A percentile compares a stretch with the other conserved stretches of the same genome.
These are phyloP conservation scores for Arthroderma sp. DNA, from an alignment of 2,329 filamentous ascomycete species.

Conservation along the genomic window DNA sequence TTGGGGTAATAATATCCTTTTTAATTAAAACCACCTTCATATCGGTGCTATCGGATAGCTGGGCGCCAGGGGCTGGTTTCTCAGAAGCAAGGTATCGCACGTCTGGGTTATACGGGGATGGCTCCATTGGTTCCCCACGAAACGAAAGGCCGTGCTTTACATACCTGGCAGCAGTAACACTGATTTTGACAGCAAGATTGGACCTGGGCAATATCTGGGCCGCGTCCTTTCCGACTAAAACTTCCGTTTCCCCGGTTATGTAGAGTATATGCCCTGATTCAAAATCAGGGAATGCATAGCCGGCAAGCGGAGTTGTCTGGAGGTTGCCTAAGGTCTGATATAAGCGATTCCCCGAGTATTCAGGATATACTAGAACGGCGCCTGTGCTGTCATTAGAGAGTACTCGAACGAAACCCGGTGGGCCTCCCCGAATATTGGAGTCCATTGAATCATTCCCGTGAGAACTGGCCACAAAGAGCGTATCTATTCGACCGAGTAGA, in stretches of 20 bases:
- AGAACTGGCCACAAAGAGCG: constrained; percentile 65
- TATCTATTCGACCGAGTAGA: constrained; percentile 53
- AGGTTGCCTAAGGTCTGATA: constrained; percentile 79
- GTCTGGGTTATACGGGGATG: constrained; percentile 68
- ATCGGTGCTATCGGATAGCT: constrained; percentile 11
- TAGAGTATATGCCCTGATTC: constrained; percentile 62
- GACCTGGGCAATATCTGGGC: constrained; percentile 52
- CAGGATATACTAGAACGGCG: constrained; percentile 58
- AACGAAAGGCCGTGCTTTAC: constrained; percentile 57
- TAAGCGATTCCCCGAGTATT: constrained; percentile 72
- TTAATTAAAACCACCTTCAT: constrained; percentile 45
- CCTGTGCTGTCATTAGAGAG: constrained; percentile 40
- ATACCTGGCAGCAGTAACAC: constrained; percentile 48
- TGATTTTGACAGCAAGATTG: constrained; percentile 61
- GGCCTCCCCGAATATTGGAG: constrained; percentile 68
- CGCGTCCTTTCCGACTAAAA: constrained; percentile 55
- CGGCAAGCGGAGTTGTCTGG: constrained; percentile 51
- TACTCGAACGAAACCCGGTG: constrained; percentile 60
- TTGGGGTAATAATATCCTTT: constrained; percentile 52
- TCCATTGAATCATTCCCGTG: constrained; percentile 59
- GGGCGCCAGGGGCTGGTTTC: constrained; percentile 21
- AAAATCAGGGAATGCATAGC: constrained; percentile 63
- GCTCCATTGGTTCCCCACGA: constrained; percentile 46
- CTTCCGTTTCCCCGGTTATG: constrained; percentile 54
- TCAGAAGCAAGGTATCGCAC: constrained; percentile 55